Evolutionary conservation across 2,329 filamentous ascomycete species (phyloP).

Genomic region (Bretziella fagacearum): DNA sequence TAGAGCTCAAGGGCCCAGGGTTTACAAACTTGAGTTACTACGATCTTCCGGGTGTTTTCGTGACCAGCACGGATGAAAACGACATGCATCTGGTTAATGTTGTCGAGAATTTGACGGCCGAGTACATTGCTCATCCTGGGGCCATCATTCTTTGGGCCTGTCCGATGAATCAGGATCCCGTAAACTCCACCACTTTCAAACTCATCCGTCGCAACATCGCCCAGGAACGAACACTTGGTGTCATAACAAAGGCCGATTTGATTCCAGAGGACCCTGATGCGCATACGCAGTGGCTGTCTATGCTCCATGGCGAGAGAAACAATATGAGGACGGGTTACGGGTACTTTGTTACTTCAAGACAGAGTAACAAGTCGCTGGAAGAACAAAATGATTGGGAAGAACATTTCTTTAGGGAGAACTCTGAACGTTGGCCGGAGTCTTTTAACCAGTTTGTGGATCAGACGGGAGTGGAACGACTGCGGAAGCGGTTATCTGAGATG

Average conservation of each 20-base stretch:
- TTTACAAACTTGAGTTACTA: conserved; percentile 67
- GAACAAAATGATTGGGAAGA: conserved; percentile 36
- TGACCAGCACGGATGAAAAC: conserved; percentile 43
- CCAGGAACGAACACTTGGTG: conserved; percentile 46
- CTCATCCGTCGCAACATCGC: conserved; percentile 44
- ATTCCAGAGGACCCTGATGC: conserved; percentile 34
- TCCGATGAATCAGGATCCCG: conserved; percentile 61
- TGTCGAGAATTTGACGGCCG: conserved; percentile 50
- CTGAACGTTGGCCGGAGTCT: conserved; percentile 29
- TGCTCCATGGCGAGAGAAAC: conserved; percentile 46
- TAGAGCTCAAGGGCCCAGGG: conserved; percentile 56
- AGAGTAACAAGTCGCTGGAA: conserved; percentile 37
- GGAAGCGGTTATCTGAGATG: conserved; percentile 34
- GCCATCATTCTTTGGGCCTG: conserved; percentile 64
- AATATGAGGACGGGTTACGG: conserved; percentile 41
- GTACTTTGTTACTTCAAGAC: conserved; percentile 62
- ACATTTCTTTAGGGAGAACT: conserved; percentile 29
- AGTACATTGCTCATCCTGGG: conserved; percentile 52
- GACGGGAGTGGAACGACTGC: conserved; percentile 37
- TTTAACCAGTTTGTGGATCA: conserved; percentile 32
- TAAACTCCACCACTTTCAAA: conserved; percentile 54
- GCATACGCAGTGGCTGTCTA: conserved; percentile 39
- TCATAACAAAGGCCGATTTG: conserved; percentile 74
- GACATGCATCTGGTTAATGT: conserved; percentile 55
- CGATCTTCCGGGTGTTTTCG: conserved; percentile 70